These are phyloP conservation scores for Phyllostachys edulis DNA, from an alignment of 176 grass and related monocot genomes.

Conservation along the genomic window DNA sequence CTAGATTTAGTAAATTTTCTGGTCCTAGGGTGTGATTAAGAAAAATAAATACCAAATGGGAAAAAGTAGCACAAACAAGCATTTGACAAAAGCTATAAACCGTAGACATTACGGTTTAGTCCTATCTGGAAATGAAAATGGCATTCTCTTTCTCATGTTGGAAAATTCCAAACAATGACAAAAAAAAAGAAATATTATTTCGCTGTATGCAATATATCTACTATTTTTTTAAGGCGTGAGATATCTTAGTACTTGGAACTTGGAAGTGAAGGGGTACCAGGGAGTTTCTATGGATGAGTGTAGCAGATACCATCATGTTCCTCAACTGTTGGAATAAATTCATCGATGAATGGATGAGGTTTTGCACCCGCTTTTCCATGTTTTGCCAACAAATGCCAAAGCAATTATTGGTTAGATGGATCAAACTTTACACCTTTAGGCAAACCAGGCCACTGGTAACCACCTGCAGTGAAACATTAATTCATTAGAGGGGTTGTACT, in stretches of 20 bases:
- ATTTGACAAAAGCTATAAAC: not conserved
- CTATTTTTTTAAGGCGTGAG: not conserved
- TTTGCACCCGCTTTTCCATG: conserved; percentile 38
- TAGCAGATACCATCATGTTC: conserved; percentile 93
- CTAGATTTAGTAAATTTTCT: not conserved
- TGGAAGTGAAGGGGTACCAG: conserved; percentile 49
- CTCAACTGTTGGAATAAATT: conserved; percentile 95
- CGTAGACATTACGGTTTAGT: not conserved
- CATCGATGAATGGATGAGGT: conserved; percentile 87
- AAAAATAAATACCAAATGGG: not conserved
- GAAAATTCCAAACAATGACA: not conserved
- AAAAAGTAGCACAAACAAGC: conserved; percentile 1
- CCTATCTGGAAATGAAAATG: conserved; percentile 1
- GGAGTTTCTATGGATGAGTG: conserved; percentile 85
- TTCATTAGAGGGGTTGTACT: conserved; percentile 30
- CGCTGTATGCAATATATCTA: not conserved
- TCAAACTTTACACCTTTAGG: conserved; percentile 97
- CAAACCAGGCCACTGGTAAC: conserved; percentile 93
- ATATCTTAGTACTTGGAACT: not conserved
- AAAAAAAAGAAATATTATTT: not conserved
- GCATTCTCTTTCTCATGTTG: not conserved
- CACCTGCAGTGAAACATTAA: conserved; percentile 49
- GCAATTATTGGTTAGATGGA: conserved; percentile 81
- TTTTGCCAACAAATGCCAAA: conserved; percentile 85
- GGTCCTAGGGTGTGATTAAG: not conserved